Base-by-base conservation (phyloP, 2,329 filamentous ascomycete genomes). In the Colletotrichum phormii region DNA sequence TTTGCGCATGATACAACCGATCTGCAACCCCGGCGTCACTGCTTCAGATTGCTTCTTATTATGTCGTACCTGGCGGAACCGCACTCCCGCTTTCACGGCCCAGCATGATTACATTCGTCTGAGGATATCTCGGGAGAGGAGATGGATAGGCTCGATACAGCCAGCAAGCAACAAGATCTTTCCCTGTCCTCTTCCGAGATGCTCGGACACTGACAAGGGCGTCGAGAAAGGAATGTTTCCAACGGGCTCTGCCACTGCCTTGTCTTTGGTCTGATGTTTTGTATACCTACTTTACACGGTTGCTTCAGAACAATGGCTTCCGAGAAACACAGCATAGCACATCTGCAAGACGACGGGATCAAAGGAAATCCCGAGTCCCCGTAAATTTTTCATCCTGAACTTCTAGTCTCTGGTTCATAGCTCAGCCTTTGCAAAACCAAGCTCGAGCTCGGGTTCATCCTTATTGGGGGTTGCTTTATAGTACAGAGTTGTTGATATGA, bases 11-110 rank as follows among this genome's bases (percentile, higher is more conserved):
- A 73, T 61, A 73, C 71, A 71, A 71, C 18, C 37, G 71, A 73
- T 73, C 71, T 73, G 66, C 71, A 73, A 54, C 71, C 71, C 54
- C 22, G 55, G 66, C 71, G 66, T 71, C 66, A 71, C 71, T 65
- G 71, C 66, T 57, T 73, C 71, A 73, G 66, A 65, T 51, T 51
- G 24, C 31, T 53, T 18, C n/a, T n/a, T 18, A 18, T 42, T 42
- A 7, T 18, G 15, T 15, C 6, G 13, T 18, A 49, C n/a, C 35
- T 46, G 54, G 37, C 59, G 59, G 54, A 11, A 8, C 49, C 55
- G 33, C 33, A 5, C 59, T 72, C 31, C 35, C 60, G 37, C 60
- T 31, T 37, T 55, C 46, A 29, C 26, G 59, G 7, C 26, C 35
- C 4, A 31, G 70, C 66, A 72, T 64, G 46, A 42, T 64, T 61